These are phyloP conservation scores for Aspergillus diversus DNA, from an alignment of 495 filamentous ascomycete genomes.

Conservation along the genomic window DNA sequence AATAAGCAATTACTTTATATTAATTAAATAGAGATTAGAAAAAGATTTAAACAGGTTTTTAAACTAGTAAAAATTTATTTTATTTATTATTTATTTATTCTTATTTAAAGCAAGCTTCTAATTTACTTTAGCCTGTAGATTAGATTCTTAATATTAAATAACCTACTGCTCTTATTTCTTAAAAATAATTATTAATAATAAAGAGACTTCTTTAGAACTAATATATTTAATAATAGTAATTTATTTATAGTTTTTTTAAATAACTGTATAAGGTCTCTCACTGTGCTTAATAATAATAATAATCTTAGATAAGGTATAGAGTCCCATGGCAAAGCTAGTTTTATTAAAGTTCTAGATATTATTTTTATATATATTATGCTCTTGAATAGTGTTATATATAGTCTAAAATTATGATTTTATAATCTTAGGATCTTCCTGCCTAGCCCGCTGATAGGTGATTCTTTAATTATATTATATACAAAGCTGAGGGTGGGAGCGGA, in stretches of 20 bases:
- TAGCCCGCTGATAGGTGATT: background rate
- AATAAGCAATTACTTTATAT: conserved; percentile 11
- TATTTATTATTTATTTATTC: conserved; percentile 18
- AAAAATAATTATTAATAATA: conserved; percentile 16
- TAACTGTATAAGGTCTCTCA: conserved; percentile 3
- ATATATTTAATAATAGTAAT: conserved; percentile 3
- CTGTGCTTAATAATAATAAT: background rate
- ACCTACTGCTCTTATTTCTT: conserved; percentile 12
- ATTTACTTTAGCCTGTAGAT: conserved; percentile 15
- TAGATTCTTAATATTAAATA: conserved; percentile 2
- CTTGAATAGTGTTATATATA: no score
- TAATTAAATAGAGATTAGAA: no score
- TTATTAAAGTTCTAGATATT: no score
- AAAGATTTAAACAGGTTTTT: no score
- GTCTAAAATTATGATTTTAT: no score
- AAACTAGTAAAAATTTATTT: background rate
- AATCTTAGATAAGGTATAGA: background rate
- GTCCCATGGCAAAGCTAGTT: background rate
- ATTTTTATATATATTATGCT: no score
- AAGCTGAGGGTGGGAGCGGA: background rate
- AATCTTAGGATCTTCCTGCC: no score
- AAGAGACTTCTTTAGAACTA: background rate
- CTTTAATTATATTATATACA: background rate
- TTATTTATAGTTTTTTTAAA: conserved; percentile 3
- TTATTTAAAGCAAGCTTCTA: conserved; percentile 1